These are phyloP conservation scores for Gilbertella persicaria DNA, from an alignment of 371 early-diverging fungal genomes.

Conservation along the genomic window DNA sequence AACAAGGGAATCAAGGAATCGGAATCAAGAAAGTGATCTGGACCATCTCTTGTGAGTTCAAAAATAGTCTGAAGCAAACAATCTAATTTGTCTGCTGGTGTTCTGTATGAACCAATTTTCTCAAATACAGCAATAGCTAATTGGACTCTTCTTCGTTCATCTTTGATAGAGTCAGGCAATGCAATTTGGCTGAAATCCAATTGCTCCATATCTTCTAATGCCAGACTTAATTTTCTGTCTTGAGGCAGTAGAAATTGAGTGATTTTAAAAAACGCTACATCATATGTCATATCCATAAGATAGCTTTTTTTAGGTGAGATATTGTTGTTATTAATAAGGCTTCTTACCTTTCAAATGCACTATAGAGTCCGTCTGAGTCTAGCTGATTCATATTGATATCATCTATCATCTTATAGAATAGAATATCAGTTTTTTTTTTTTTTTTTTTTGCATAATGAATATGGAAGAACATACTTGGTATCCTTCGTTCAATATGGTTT, in stretches of 20 bases:
- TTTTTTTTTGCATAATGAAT: background rate
- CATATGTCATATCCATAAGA: slow-evolving; percentile 60
- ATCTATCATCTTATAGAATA: background rate
- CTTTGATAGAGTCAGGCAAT: slow-evolving; percentile 31
- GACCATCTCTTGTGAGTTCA: slow-evolving; percentile 18
- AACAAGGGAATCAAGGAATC: slow-evolving; percentile 56
- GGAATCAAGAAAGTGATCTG: slow-evolving; percentile 26
- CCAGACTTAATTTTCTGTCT: slow-evolving; percentile 40
- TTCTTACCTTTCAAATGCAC: slow-evolving; percentile 43
- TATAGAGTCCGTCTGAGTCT: slow-evolving; percentile 26
- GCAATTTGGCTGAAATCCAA: slow-evolving; percentile 58
- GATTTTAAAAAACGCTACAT: slow-evolving; percentile 60
- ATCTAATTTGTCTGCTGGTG: slow-evolving; percentile 54
- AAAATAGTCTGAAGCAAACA: slow-evolving; percentile 46
- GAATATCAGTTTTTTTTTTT: background rate
- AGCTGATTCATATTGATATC: slow-evolving; percentile 11
- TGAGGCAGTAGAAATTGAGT: slow-evolving; percentile 37
- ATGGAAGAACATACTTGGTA: slow-evolving; percentile 13
- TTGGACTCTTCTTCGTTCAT: slow-evolving; percentile 33
- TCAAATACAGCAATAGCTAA: slow-evolving; percentile 49
- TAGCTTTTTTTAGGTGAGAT: slow-evolving; percentile 21
- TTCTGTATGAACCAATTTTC: slow-evolving; percentile 52
- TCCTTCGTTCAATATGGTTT: slow-evolving; percentile 16
- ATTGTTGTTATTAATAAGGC: background rate
- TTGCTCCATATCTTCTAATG: slow-evolving; percentile 41